Evolutionary conservation across 108 stramenopile genomes (phyloP), one percentile per base, ranked within the genome.

Genomic region (Parmales sp.): DNA sequence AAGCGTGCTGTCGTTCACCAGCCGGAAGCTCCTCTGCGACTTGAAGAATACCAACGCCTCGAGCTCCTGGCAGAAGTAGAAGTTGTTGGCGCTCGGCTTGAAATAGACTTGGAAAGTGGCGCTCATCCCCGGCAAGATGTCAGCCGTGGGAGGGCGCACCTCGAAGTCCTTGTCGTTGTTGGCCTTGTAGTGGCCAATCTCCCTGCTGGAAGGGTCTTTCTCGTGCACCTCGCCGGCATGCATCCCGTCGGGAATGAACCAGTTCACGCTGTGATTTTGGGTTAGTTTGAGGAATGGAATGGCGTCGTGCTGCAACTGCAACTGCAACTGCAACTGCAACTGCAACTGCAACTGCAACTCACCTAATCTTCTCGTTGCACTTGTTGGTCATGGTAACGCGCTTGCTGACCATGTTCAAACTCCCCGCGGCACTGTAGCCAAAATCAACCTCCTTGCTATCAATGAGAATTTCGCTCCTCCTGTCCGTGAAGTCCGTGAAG

Each of bases 1-100:
- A 11, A 83, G 78, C 19, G 76, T 74, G 44, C 46, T 51, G 63
- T 86, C 84, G 37, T 77, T 80, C 13, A 86, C 84, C 45, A 74
- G 69, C 36, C 84, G 78, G 64, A 86, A 86, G 29, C 79, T 80
- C 19, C 79, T 68, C 37, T 86, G 83, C n/a, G 74, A 79, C 38
- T 82, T 74, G 43, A 80, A 79, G 49, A 63, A 80, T 37, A 77
- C 82, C 44, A 71, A 71, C 28, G 77, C 79, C 48, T 79, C 81
- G n/a, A 73, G 63, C 39, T 82, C 79, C 19, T 71, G 44, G 22
- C 70, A 41, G 60, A 63, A 86, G 65, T 83, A 83, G 45, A 48
- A 68, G 72, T 80, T 79, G 34, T 67, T 37, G 22, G 43, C 39
- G 9, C 29, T 29, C 2, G 84, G 84, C 19, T 31, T 26, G 37